Conservation (phyloP, 352 stramenopile species). For the Pythium sukuiense region DNA sequence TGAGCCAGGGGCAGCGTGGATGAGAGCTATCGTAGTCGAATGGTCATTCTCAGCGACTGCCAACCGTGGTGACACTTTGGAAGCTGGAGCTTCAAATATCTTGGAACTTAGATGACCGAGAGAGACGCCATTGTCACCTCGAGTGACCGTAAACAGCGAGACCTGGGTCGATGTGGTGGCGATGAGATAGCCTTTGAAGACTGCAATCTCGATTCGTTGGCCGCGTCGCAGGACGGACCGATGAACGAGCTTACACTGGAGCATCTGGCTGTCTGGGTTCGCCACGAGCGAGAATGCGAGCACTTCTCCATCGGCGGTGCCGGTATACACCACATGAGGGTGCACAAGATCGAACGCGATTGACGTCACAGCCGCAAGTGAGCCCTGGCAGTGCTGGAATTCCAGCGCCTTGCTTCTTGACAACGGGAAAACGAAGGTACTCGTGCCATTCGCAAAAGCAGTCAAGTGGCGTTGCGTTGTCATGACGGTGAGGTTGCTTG, state of each 20-base stretch:
- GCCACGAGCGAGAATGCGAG: constrained; percentile 33
- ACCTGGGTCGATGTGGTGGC: constrained; percentile 2
- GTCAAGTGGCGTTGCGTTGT: constrained; percentile 41
- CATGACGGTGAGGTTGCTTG: constrained; percentile 26
- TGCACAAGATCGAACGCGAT: constrained; percentile 47
- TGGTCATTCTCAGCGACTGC: constrained; percentile 12
- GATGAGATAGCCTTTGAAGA: constrained; percentile 12
- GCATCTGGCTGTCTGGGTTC: constrained; percentile 11
- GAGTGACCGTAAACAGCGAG: constrained; percentile 13
- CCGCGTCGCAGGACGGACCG: constrained; percentile 6
- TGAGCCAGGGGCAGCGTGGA: not conserved
- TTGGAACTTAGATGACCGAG: constrained; percentile 2
- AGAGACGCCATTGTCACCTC: not conserved
- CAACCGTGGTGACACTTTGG: not conserved
- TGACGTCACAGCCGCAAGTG: constrained; percentile 34
- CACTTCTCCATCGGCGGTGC: constrained; percentile 45
- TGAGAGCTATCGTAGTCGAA: constrained; percentile 5
- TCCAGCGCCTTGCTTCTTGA: constrained; percentile 28
- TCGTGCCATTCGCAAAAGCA: constrained; percentile 40
- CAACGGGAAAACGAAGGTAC: constrained; percentile 35
- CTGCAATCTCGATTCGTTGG: constrained; percentile 12
- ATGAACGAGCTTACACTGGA: constrained; percentile 23
- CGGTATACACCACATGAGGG: constrained; percentile 46
- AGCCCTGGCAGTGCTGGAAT: constrained; percentile 43
- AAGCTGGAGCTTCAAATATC: not conserved